phyloP scores from a whole-genome alignment of 1,284 basidiomycete genomes.

The Apiotrichum mycotoxinovorans region DNA sequence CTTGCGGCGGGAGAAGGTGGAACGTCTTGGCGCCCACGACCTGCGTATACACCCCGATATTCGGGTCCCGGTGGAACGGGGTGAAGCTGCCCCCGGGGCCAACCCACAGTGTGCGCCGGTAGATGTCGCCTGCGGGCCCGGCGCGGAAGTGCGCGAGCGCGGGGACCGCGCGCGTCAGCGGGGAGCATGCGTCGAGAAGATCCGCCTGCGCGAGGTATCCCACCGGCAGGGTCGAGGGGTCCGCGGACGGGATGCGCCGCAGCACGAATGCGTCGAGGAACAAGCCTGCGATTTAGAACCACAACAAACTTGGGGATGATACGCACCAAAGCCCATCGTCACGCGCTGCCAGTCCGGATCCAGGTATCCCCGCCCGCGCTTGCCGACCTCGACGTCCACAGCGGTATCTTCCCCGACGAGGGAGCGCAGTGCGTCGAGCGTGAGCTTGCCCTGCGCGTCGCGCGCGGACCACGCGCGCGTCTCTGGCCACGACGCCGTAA shows the following conservation, averaged over 20 bases:
- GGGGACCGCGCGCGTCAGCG: slow-evolving; percentile 23
- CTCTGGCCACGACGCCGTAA: not conserved
- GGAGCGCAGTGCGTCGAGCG: slow-evolving; percentile 2
- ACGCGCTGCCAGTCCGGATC: slow-evolving; percentile 37
- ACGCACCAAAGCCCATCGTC: slow-evolving; percentile 40
- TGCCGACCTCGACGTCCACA: slow-evolving; percentile 43
- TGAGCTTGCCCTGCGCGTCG: not conserved
- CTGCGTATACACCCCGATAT: slow-evolving; percentile 44
- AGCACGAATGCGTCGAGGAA: slow-evolving; percentile 47
- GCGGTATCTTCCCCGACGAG: slow-evolving; percentile 27
- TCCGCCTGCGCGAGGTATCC: slow-evolving; percentile 46
- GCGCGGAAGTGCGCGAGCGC: slow-evolving; percentile 29
- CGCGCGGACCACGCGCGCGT: not conserved
- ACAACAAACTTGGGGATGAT: not conserved
- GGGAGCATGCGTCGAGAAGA: slow-evolving; percentile 23
- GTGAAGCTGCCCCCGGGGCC: slow-evolving; percentile 40
- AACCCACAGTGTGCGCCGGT: slow-evolving; percentile 43
- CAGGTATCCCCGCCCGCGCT: slow-evolving; percentile 38
- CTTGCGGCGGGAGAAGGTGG: slow-evolving; percentile 35
- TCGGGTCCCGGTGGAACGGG: slow-evolving; percentile 46
- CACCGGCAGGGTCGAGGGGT: slow-evolving; percentile 26
- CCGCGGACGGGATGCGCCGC: slow-evolving; percentile 30
- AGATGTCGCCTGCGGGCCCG: slow-evolving; percentile 29
- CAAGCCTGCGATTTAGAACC: slow-evolving; percentile 25
- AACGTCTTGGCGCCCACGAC: slow-evolving; percentile 40